phyloP scores from a whole-genome alignment of 2,329 filamentous ascomycete genomes.

The Pyricularia pennisetigena region DNA sequence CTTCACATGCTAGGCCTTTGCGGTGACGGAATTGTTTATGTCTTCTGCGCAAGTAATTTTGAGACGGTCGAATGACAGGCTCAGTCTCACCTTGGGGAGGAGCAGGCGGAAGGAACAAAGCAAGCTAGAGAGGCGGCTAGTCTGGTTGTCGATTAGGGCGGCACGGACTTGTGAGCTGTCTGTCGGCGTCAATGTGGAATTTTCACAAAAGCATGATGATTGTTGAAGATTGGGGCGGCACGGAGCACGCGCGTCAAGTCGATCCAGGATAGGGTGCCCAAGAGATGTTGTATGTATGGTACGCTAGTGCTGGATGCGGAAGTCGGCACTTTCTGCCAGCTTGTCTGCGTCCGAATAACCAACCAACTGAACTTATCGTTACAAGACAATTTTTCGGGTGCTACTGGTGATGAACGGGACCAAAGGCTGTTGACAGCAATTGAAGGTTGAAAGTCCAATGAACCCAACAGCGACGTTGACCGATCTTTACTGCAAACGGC shows the following conservation, averaged over 20 bases:
- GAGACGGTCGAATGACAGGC: not conserved
- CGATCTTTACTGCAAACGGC: not conserved
- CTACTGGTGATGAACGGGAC: not conserved
- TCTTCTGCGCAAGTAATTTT: not conserved
- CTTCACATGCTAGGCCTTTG: conserved; percentile 7
- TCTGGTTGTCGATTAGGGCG: not conserved
- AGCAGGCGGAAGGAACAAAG: not conserved
- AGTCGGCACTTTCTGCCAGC: not conserved
- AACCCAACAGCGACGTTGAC: not conserved
- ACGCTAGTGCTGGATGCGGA: not conserved
- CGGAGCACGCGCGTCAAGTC: not conserved
- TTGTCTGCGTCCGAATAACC: not conserved
- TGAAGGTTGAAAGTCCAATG: not conserved
- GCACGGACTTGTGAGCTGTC: conserved; percentile 1
- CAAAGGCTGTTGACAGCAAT: not conserved
- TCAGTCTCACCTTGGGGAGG: not conserved
- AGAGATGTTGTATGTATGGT: not conserved
- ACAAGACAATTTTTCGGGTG: not conserved
- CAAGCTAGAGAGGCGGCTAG: not conserved
- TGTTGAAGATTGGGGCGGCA: not conserved
- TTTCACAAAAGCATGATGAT: not conserved
- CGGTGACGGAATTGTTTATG: not conserved
- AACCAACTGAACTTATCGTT: not conserved
- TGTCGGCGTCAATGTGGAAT: not conserved
- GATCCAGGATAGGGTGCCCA: not conserved